Evolutionary conservation across 495 filamentous ascomycete species (phyloP).

Genomic region (Xylaria cubensis): DNA sequence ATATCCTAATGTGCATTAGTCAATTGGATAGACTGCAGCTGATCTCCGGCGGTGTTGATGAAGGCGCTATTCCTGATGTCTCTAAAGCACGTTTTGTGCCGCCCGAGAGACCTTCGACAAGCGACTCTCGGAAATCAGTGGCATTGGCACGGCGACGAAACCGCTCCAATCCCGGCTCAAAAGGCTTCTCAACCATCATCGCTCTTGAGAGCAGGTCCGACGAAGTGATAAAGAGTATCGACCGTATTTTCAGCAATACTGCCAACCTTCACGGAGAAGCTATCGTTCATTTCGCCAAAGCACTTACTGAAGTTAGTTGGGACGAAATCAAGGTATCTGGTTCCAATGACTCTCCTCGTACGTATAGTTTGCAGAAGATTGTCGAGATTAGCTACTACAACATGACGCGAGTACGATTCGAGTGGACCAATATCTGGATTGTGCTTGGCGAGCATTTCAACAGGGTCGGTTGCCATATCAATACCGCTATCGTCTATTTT

Average conservation of each 20-base stretch:
- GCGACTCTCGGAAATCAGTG: constrained; percentile 68
- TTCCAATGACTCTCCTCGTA: constrained; percentile 90
- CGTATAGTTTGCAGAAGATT: constrained; percentile 95
- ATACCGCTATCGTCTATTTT: constrained; percentile 95
- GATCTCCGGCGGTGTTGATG: constrained; percentile 92
- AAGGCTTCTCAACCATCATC: constrained; percentile 81
- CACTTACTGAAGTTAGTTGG: constrained; percentile 96
- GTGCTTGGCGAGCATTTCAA: constrained; percentile 98
- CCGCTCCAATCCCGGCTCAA: constrained; percentile 66
- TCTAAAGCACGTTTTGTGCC: constrained; percentile 79
- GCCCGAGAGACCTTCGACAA: constrained; percentile 52
- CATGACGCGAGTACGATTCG: constrained; percentile 96
- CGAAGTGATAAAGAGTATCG: constrained; percentile 90
- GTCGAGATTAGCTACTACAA: constrained; percentile 99
- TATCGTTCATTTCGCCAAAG: constrained; percentile 96
- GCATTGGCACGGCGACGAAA: constrained; percentile 70
- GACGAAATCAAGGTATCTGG: constrained; percentile 98
- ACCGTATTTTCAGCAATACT: constrained; percentile 95
- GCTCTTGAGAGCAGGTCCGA: constrained; percentile 90
- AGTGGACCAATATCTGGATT: constrained; percentile 97
- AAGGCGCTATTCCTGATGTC: constrained; percentile 89
- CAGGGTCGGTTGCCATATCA: constrained; percentile 92
- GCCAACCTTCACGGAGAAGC: constrained; percentile 92
- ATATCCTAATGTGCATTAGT: constrained; percentile 92
- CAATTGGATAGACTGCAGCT: constrained; percentile 95